Evolutionary conservation across 140 eudicot genomes (phyloP).

Genomic region (Anethum foeniculum): DNA sequence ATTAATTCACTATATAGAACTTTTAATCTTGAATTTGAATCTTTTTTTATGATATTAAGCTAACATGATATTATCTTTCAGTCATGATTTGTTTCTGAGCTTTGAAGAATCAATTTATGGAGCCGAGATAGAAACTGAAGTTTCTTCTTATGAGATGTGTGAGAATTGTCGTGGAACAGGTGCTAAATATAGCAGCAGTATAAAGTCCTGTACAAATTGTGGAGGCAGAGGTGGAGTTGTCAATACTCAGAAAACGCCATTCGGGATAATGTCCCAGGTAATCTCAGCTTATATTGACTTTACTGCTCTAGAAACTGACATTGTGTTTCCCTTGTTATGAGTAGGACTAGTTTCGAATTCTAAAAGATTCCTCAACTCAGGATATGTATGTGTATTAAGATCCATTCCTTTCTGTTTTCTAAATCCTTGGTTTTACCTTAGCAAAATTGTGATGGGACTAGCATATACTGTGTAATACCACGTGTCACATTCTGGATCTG

Average conservation of each 20-base stretch:
- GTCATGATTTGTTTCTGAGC: constrained; percentile 63
- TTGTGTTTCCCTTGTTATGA: background rate
- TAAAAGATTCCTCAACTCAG: background rate
- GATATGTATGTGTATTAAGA: background rate
- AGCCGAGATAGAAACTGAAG: constrained; percentile 46
- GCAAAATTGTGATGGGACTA: background rate
- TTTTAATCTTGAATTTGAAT: background rate
- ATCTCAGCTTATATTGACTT: background rate
- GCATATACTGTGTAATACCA: background rate
- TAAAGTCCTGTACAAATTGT: constrained; percentile 53
- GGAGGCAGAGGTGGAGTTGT: constrained; percentile 70
- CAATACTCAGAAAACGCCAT: constrained; percentile 73
- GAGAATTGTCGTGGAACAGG: constrained; percentile 81
- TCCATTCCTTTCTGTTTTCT: background rate
- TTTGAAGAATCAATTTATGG: constrained; percentile 93
- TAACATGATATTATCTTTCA: constrained; percentile 17
- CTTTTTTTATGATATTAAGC: background rate
- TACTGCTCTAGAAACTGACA: background rate
- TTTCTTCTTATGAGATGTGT: constrained; percentile 63
- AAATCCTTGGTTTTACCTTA: background rate
- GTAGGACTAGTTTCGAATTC: background rate
- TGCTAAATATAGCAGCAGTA: constrained; percentile 48
- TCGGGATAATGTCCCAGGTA: constrained; percentile 90
- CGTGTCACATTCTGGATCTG: background rate
- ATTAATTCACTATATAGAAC: background rate